Evolutionary conservation across 352 stramenopile species (phyloP).

Genomic region (Pythium volutum): DNA sequence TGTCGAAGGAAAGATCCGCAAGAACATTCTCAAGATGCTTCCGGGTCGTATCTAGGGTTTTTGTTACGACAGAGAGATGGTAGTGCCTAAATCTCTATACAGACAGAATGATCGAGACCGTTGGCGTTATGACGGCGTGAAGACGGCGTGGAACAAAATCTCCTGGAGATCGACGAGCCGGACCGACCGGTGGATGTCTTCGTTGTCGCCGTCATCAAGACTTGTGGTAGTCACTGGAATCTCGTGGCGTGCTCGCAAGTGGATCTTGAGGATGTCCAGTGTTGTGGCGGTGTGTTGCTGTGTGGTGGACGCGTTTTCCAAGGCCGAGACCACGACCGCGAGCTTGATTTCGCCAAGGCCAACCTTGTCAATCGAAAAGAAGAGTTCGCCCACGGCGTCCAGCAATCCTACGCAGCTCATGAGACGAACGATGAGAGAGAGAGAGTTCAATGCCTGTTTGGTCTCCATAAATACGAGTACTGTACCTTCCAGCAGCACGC

Average conservation of each 20-base stretch:
- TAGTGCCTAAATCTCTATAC: background rate
- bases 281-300: background rate
- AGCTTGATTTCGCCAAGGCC: conserved; percentile 12
- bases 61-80: background rate
- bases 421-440: background rate
- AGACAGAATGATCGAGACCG: too few relatives aligned
- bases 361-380: conserved; percentile 11
- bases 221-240: too few relatives aligned
- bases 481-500: conserved; percentile 16
- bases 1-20: conserved; percentile 71
- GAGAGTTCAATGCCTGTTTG: too few relatives aligned
- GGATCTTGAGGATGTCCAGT: background rate
- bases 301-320: conserved; percentile 17
- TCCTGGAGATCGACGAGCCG: conserved; percentile 15
- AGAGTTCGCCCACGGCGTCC: conserved; percentile 19
- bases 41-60: conserved; percentile 19
- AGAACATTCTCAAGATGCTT: conserved; percentile 81
- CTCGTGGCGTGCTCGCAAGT: background rate
- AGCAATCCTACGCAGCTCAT: conserved; percentile 16
- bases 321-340: conserved; percentile 6
- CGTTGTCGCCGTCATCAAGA: too few relatives aligned
- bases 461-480: too few relatives aligned
- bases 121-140: conserved; percentile 2
- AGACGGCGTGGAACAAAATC: conserved; percentile 7
- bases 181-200: conserved; percentile 4